Conservation (phyloP, 1,284 basidiomycete genomes). For the Cutaneotrichosporon cyanovorans region DNA sequence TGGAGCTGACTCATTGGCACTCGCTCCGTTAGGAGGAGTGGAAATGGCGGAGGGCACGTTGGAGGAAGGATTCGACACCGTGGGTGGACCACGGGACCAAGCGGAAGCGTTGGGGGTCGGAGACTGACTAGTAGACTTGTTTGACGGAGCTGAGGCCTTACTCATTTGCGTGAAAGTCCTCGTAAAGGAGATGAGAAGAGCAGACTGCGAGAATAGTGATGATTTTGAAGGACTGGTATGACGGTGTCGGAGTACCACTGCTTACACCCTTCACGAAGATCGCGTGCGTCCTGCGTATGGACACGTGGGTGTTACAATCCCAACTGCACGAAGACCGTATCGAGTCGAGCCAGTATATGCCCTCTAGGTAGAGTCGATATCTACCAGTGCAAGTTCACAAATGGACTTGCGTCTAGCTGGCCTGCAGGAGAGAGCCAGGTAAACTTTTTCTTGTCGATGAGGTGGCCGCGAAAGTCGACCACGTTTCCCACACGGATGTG, state of each 20-base stretch:
- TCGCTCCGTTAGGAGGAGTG: constrained; percentile 25
- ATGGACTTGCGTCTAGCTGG: too few species aligned
- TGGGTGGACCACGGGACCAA: constrained; percentile 39
- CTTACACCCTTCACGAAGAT: too few species aligned
- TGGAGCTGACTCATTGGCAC: constrained; percentile 17
- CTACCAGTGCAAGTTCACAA: too few species aligned
- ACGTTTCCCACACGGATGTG: background rate
- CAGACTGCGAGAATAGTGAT: too few species aligned
- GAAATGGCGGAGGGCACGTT: constrained; percentile 23
- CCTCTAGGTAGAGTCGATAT: too few species aligned
- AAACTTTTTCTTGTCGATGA: constrained; percentile 2
- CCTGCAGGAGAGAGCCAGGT: background rate
- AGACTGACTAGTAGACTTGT: constrained; percentile 19
- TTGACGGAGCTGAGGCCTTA: constrained; percentile 23
- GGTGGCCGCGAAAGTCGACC: too few species aligned
- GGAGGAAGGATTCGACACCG: constrained; percentile 23
- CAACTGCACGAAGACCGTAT: too few species aligned
- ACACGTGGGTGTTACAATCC: too few species aligned
- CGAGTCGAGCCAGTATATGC: too few species aligned
- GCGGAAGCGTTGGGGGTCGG: constrained; percentile 24
- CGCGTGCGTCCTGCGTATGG: too few species aligned
- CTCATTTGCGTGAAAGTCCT: constrained; percentile 30
- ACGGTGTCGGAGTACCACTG: too few species aligned
- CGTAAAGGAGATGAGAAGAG: background rate
- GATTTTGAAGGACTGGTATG: too few species aligned